Base-by-base conservation (phyloP, 192 early-diverging fungal species). In the Spinellus fusiger region DNA sequence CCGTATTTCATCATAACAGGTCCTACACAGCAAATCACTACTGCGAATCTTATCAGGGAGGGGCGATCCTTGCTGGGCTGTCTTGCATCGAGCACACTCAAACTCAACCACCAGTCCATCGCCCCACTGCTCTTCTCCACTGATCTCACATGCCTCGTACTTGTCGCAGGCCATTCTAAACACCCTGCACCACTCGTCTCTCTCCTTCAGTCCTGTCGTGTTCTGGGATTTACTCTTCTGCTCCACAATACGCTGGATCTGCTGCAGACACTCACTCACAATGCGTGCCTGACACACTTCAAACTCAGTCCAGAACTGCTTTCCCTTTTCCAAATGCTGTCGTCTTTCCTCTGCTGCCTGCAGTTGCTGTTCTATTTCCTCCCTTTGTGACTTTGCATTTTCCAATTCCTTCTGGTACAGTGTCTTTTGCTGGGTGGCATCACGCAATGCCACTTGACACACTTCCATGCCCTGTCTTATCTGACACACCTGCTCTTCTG, bases 401-500 rank as follows among this genome's bases (percentile, higher is more conserved):
- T 58, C 64, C 15, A 29, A 33, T 16, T 34, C 49, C 5, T 44
- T 59, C 16, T 54, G 56, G 9, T 31, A 35, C 22, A 59, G 40
- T 16, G 20, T 48, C 9, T 59, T 26, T 12, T 29, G 12, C 16
- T 59, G 50, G 40, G 56, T 25, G 0, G 52, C 26, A 10, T 59
- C 51, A 13, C 40, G 35, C 20, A 66, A 51, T 12, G 57, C 51
- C 6, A 40, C 46, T 4, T 59, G 64, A 31, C 56, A 60, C 6
- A 37, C 26, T 7, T 66, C 64, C 4, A 59, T 22, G 23, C 33
- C 25, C 1, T 49, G 38, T 18, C 64, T 38, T 1, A 60, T 50
- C 31, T 66, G 50, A 26, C 56, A 66, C 10, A 66, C 64, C 28
- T 50, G 38, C 27, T 66, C 56, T 34, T 66, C 64, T 23, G 64